Conservation (phyloP, 495 filamentous ascomycete genomes). For the Xylaria nigripes region DNA sequence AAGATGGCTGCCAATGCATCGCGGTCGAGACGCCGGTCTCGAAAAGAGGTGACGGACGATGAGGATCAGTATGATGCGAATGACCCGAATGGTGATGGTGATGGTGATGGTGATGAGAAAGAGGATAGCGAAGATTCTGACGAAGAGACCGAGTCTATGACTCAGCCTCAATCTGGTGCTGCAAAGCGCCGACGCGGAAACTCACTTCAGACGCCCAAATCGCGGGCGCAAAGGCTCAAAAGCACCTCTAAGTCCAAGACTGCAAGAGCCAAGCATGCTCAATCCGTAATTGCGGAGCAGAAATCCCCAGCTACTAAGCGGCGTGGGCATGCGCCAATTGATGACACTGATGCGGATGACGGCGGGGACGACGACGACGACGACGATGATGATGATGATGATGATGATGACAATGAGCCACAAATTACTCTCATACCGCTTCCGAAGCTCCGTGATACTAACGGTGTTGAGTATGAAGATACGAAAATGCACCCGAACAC, state of each 20-base stretch:
- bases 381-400: conserved; percentile 26
- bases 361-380: conserved; percentile 12
- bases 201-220: conserved; percentile 14
- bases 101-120: conserved; percentile 19
- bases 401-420: conserved; percentile 29
- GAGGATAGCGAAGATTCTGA: conserved; percentile 20
- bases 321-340: background rate
- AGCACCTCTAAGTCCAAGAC: background rate
- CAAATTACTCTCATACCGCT: conserved; percentile 54
- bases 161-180: background rate
- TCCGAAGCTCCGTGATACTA: conserved; percentile 59
- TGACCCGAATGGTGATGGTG: conserved; percentile 14
- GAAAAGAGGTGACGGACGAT: conserved; percentile 15
- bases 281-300: conserved; percentile 5
- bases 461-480: conserved; percentile 58
- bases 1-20: conserved; percentile 7
- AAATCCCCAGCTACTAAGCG: conserved; percentile 1
- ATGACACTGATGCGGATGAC: conserved; percentile 6
- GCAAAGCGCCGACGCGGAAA: conserved; percentile 19
- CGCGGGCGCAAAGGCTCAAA: background rate
- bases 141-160: conserved; percentile 9
- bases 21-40: conserved; percentile 12
- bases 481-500: conserved; percentile 74
- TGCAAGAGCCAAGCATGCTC: conserved; percentile 3
- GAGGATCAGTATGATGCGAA: conserved; percentile 20